phyloP scores from a whole-genome alignment of 768 basidiomycete genomes.

The Kwoniella bestiolae region DNA sequence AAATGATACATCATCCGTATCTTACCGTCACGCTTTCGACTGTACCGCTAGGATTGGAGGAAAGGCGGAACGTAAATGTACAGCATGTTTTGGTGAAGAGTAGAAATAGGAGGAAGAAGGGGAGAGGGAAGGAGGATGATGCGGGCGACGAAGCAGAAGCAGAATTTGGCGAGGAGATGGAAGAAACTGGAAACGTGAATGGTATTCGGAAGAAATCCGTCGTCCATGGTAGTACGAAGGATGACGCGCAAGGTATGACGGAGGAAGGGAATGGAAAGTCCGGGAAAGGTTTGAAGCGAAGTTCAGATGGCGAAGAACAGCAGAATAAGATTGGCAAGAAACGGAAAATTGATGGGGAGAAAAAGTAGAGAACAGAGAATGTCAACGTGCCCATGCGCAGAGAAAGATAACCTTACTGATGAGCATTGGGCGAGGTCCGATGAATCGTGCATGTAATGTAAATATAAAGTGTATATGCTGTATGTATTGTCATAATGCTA shows the following conservation, averaged over 20 bases:
- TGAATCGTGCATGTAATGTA: not conserved
- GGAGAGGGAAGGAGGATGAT: conserved; percentile 56
- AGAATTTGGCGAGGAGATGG: not conserved
- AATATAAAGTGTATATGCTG: not conserved
- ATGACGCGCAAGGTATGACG: not conserved
- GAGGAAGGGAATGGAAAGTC: not conserved
- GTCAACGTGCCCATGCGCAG: too few relatives aligned
- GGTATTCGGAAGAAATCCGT: not conserved
- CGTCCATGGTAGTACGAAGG: too few relatives aligned
- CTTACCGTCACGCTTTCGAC: conserved; percentile 46
- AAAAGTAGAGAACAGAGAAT: not conserved
- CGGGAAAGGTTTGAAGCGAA: conserved; percentile 4
- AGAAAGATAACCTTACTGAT: too few relatives aligned
- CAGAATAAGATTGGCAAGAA: conserved; percentile 9
- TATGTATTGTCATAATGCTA: too few relatives aligned
- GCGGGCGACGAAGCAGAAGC: conserved; percentile 1
- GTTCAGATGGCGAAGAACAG: conserved; percentile 4
- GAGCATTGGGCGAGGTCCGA: too few relatives aligned
- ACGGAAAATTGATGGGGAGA: not conserved
- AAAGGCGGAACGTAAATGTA: conserved; percentile 29
- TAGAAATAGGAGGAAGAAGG: conserved; percentile 11
- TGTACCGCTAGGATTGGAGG: conserved; percentile 38
- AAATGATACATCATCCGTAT: conserved; percentile 51
- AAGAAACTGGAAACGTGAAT: not conserved
- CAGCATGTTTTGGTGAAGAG: conserved; percentile 34